Base-by-base conservation (phyloP, 2,329 filamentous ascomycete species). In the Helminthosporium solani region DNA sequence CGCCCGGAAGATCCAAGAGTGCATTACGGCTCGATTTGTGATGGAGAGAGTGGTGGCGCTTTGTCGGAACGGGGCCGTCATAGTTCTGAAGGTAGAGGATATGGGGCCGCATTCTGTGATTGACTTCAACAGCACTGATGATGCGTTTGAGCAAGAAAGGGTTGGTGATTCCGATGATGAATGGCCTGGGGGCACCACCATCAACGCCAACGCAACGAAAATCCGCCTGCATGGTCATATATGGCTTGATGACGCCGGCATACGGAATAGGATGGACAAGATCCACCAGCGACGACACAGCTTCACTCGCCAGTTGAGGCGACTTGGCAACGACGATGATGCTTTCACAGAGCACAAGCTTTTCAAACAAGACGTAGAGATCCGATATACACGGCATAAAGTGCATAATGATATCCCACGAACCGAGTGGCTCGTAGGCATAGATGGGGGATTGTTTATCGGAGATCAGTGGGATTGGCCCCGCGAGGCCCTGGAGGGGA, bases 161-260 rank as follows among this genome's bases (percentile, higher is more conserved):
- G 37, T 73, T 73, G 5, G 70, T 73, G 47, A 72, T 68, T 25
- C 70, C 70, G 38, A 72, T 58, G 5, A 73, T 57, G 53, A 72
- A 73, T 8, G 66, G 62, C 12, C 64, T 55, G 1, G 70, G 68
- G 9, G 66, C 66, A 2, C 68, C 69, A 14, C 69, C 67, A 38
- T 72, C 68, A 40, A 71, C 64, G 33, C 69, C 69, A 7, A 69
- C 69, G 38, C 61, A 60, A n/a, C 61, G 58, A 49, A 72, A 72
- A 21, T 72, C 70, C 9, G 70, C 68, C 53, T 73, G 71, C 71
- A 73, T 73, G 28, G 70, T 73, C 58, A 72, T 63, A 50, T 73
- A 73, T 9, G 70, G 70, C 44, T 68, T 68, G 23, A 67, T 55
- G 2, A 67, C 60, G 11, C 70, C 71, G 30, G 70, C 70, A 40